Conservation (phyloP, 2,329 filamentous ascomycete genomes). For the Arthrobotrys sphaeroides region DNA sequence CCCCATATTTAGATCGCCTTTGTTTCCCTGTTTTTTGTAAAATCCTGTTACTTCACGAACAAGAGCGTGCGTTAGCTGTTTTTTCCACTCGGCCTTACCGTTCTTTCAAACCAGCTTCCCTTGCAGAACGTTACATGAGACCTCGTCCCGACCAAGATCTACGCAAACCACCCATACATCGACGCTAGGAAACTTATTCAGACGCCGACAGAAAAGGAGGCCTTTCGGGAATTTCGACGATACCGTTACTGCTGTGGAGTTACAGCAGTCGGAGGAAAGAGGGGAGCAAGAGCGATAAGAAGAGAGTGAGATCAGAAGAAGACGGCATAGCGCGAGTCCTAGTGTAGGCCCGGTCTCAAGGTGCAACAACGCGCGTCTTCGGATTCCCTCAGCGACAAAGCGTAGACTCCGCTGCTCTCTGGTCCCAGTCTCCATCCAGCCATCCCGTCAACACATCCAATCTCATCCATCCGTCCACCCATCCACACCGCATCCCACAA, state of each 20-base stretch:
- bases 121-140: conserved; percentile 53
- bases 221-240: not conserved
- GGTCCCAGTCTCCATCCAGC: not conserved
- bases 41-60: conserved; percentile 15
- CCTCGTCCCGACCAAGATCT: conserved; percentile 42
- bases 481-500: not conserved
- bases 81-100: conserved; percentile 31
- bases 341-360: too few relatives aligned
- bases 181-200: conserved; percentile 2
- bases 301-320: not conserved
- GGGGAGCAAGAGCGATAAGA: too few relatives aligned
- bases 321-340: not conserved
- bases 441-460: conserved; percentile 1
- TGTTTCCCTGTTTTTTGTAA: conserved; percentile 10
- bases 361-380: conserved; percentile 29
- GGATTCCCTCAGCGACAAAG: conserved; percentile 9
- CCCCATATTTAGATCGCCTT: conserved; percentile 10
- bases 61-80: conserved; percentile 9
- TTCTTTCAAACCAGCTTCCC: conserved; percentile 49
- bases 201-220: not conserved
- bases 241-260: not conserved
- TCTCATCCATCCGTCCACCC: not conserved
- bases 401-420: too few relatives aligned
- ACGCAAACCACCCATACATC: conserved; percentile 23
- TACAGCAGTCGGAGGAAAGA: conserved; percentile 17